These are phyloP conservation scores for Taphrina sp. DNA, from an alignment of 1,139 yeast genomes.

Conservation along the genomic window DNA sequence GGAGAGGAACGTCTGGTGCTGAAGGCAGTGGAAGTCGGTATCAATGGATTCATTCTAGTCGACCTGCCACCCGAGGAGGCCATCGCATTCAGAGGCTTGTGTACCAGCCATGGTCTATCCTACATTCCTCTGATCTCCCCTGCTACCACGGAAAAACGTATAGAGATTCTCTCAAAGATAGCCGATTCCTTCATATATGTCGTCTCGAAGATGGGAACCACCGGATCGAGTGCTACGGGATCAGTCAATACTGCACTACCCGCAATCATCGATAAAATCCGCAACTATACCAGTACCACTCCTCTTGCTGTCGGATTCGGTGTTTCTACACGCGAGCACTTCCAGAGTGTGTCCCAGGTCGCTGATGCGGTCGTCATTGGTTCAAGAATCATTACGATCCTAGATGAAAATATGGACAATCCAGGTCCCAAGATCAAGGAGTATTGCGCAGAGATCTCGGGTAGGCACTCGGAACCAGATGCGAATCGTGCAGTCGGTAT, in stretches of 20 bases:
- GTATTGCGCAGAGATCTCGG: conserved; percentile 69
- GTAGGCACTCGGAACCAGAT: conserved; percentile 46
- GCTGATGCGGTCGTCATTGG: conserved; percentile 97
- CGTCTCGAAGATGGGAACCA: conserved; percentile 95
- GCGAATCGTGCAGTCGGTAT: conserved; percentile 38
- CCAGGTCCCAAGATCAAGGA: conserved; percentile 60
- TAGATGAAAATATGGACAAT: conserved; percentile 50
- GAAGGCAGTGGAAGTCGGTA: conserved; percentile 83
- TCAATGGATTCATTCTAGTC: conserved; percentile 88
- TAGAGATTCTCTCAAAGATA: conserved; percentile 70
- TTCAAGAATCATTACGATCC: conserved; percentile 69
- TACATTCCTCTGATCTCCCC: conserved; percentile 96
- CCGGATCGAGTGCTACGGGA: conserved; percentile 67
- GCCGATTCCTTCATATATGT: conserved; percentile 96
- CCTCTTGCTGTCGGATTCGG: conserved; percentile 98
- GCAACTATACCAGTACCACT: conserved; percentile 66
- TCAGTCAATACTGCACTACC: conserved; percentile 65
- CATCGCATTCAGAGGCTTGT: conserved; percentile 70
- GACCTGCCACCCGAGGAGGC: conserved; percentile 99
- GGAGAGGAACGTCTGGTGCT: conserved; percentile 81
- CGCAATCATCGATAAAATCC: conserved; percentile 69
- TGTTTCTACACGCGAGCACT: conserved; percentile 89
- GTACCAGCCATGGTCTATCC: conserved; percentile 60
- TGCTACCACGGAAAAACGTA: conserved; percentile 86
- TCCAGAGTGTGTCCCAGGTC: conserved; percentile 67